phyloP scores from a whole-genome alignment of 2,329 filamentous ascomycete genomes.

The Aspergillus sp. region DNA sequence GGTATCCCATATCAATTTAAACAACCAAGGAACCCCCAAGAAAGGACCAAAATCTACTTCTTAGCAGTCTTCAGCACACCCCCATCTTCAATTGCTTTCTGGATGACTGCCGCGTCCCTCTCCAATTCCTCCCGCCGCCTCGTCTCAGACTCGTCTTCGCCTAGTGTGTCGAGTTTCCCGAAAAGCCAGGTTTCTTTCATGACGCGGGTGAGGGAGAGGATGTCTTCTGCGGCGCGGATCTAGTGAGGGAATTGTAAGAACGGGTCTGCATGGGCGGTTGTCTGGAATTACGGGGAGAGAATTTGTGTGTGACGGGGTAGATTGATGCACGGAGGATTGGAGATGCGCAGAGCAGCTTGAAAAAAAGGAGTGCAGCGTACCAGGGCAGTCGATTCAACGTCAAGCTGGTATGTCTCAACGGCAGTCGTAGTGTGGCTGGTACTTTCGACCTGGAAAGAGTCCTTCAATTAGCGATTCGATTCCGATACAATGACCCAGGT shows the following conservation, averaged over 20 bases:
- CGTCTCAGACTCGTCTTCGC: slow-evolving; percentile 45
- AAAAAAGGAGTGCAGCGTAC: slow-evolving; percentile 41
- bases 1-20: not conserved
- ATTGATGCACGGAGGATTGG: no score
- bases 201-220: slow-evolving; percentile 63
- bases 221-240: slow-evolving; percentile 66
- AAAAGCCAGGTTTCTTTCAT: slow-evolving; percentile 72
- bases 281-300: no score
- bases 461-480: not conserved
- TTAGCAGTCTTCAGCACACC: slow-evolving; percentile 29
- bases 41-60: not conserved
- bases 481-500: no score
- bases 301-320: no score
- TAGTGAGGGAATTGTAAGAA: slow-evolving; percentile 26
- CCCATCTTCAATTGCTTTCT: slow-evolving; percentile 46
- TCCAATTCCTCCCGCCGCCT: slow-evolving; percentile 52
- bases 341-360: not conserved
- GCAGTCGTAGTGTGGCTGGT: slow-evolving; percentile 60
- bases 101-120: slow-evolving; percentile 52
- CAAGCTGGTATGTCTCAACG: slow-evolving; percentile 61
- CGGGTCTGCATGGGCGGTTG: not conserved
- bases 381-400: slow-evolving; percentile 63
- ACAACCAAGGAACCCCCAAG: not conserved
- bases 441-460: slow-evolving; percentile 47
- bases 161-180: slow-evolving; percentile 64